Percentiles rank a stretch among this genome's conserved stretches.
Evolutionary conservation across 345 rosid species (phyloP).

Genomic region (Crucihimalaya himalaica): DNA sequence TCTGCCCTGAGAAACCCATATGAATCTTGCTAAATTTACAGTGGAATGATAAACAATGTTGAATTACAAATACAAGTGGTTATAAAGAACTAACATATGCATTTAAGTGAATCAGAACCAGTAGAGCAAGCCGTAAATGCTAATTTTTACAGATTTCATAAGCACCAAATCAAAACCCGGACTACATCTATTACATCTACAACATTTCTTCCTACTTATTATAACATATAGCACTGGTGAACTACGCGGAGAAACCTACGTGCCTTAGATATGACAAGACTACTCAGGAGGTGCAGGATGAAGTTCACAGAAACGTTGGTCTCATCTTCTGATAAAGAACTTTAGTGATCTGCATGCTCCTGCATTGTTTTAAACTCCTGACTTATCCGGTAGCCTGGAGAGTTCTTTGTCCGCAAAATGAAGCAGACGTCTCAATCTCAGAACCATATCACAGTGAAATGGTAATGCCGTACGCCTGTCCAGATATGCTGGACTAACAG

Average conservation of each 20-base stretch:
- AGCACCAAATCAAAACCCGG: slow-evolving; percentile 25
- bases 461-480: slow-evolving; percentile 91
- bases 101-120: slow-evolving; percentile 19
- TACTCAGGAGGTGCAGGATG: slow-evolving; percentile 14
- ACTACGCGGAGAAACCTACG: slow-evolving; percentile 25
- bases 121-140: slow-evolving; percentile 24
- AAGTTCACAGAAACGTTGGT: slow-evolving; percentile 30
- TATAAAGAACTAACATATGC: slow-evolving; percentile 29
- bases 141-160: slow-evolving; percentile 36
- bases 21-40: slow-evolving; percentile 28
- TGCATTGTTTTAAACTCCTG: slow-evolving; percentile 33
- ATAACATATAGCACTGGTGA: slow-evolving; percentile 23
- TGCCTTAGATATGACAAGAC: slow-evolving; percentile 13
- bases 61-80: slow-evolving; percentile 35
- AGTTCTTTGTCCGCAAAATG: slow-evolving; percentile 95
- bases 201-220: slow-evolving; percentile 34
- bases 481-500: slow-evolving; percentile 82
- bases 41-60: slow-evolving; percentile 14
- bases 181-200: slow-evolving; percentile 41
- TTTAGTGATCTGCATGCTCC: slow-evolving; percentile 21
- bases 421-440: slow-evolving; percentile 90
- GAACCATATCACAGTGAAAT: slow-evolving; percentile 93
- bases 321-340: slow-evolving; percentile 14
- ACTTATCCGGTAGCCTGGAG: slow-evolving; percentile 52
- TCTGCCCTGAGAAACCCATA: slow-evolving; percentile 5